A percentile compares a stretch with the other conserved stretches of the same genome.
These are phyloP conservation scores for Tulasnella sp. DNA, from an alignment of 768 basidiomycete genomes.

Conservation along the genomic window DNA sequence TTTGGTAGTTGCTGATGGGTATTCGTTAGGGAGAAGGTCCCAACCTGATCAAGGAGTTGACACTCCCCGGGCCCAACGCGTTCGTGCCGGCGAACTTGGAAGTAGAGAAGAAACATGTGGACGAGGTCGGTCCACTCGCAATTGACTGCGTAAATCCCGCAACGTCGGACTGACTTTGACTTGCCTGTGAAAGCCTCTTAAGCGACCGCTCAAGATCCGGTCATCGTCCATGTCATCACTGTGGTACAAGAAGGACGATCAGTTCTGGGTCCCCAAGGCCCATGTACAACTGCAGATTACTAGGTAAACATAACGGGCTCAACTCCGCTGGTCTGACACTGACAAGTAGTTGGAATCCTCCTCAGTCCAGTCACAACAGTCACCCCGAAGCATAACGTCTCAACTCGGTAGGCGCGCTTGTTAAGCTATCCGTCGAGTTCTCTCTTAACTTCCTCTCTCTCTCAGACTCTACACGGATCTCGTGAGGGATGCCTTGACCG, in stretches of 20 bases:
- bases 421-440: not conserved
- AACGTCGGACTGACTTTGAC: conserved; percentile 1
- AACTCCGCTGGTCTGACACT: not conserved
- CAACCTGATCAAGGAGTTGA: conserved; percentile 57
- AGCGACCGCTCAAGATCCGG: conserved; percentile 63
- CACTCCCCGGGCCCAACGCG: conserved; percentile 73
- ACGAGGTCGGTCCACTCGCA: conserved; percentile 40
- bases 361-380: conserved; percentile 30
- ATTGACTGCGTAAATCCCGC: not conserved
- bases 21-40: conserved; percentile 45
- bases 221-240: conserved; percentile 62
- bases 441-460: not conserved
- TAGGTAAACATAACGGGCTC: conserved; percentile 37
- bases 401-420: conserved; percentile 48
- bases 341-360: too few relatives aligned
- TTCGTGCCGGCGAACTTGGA: conserved; percentile 84
- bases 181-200: conserved; percentile 44
- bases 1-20: not conserved
- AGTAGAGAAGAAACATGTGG: conserved; percentile 63
- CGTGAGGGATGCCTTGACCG: conserved; percentile 78
- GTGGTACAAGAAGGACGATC: conserved; percentile 97
- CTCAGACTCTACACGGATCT: conserved; percentile 69
- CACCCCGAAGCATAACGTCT: conserved; percentile 56
- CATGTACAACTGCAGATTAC: conserved; percentile 63
- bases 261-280: conserved; percentile 91